Percentiles rank a stretch among this genome's conserved stretches.
phyloP scores from a whole-genome alignment of 805 yeast genomes.

The Lipomyces yamadae region DNA sequence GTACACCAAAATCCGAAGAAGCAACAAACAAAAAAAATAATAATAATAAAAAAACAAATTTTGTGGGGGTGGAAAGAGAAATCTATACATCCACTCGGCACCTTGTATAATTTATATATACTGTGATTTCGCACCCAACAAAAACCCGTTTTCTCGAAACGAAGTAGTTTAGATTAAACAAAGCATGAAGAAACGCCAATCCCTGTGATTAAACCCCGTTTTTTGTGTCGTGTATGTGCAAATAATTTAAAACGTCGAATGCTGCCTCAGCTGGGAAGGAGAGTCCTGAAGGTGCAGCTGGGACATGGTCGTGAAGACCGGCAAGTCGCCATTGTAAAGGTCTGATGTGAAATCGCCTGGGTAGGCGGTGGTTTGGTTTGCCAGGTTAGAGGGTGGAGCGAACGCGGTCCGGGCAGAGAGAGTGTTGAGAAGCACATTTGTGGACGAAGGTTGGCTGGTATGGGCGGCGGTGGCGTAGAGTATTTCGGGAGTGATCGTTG shows the following conservation, averaged over 20 bases:
- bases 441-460: conserved; percentile 3
- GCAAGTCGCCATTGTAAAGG: conserved; percentile 15
- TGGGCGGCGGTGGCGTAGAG: conserved; percentile 12
- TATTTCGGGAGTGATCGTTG: conserved; percentile 21
- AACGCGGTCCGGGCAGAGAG: conserved; percentile 26
- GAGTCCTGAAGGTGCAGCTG: conserved; percentile 17
- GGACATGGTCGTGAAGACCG: conserved; percentile 31
- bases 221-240: background rate
- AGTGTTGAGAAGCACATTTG: conserved; percentile 16
- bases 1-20: conserved; percentile 3
- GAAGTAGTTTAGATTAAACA: background rate
- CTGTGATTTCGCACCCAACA: background rate
- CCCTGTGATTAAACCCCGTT: background rate
- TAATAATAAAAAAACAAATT: background rate
- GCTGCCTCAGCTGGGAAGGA: background rate
- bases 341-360: conserved; percentile 10
- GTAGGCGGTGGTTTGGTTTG: background rate
- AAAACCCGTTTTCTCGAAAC: background rate
- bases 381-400: background rate
- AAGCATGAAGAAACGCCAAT: background rate
- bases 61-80: background rate
- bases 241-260: background rate
- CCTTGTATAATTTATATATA: background rate
- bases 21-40: background rate
- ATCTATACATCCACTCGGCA: background rate